Evolutionary conservation across 805 yeast genomes (phyloP), one percentile per base, ranked within the genome.

Genomic region (Lachancea meyersii): DNA sequence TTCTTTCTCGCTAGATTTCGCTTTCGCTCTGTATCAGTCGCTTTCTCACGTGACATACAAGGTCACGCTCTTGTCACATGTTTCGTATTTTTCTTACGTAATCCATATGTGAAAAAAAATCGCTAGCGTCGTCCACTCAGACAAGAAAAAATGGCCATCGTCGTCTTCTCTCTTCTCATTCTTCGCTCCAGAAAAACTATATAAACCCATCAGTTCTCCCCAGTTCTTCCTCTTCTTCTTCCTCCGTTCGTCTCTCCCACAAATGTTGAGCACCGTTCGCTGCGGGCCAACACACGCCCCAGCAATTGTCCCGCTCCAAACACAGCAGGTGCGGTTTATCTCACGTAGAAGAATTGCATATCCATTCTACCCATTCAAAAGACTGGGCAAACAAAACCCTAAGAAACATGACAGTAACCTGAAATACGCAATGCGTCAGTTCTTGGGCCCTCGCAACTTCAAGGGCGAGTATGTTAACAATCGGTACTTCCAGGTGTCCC

Each of bases 371-470:
- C 71, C 72, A n/a, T 69, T 66, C 45, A 65, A 70, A 42, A 67
- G 67, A 46, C 52, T 66, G 47, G 63, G 65, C n/a, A 64, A 63
- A 53, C 61, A 61, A 49, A 68, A 61, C 54, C 69, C 68, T 46
- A 62, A 50, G 57, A 61, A 47, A 38, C 72, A 69, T 48, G 72
- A 70, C 40, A 72, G 84, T 7, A 76, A 74, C 45, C 70, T 82
- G 58, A 76, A 76, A 54, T 71, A 76, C 59, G 77, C 79, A 31
- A 69, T 87, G 75, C 76, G 78, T 51, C 77, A 73, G 50, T 88
- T 86, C 67, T 68, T 88, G 44, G 97, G 97, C 2, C 91, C 91
- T 30, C 77, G 72, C 60, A 87, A 86, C 64, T 77, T 77, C 65
- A 81, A 82, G 61, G 96, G 96, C 16, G 87, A 86, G 51, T 85